Base-by-base conservation (phyloP, 2,329 filamentous ascomycete genomes). In the Sclerotinia borealis region DNA sequence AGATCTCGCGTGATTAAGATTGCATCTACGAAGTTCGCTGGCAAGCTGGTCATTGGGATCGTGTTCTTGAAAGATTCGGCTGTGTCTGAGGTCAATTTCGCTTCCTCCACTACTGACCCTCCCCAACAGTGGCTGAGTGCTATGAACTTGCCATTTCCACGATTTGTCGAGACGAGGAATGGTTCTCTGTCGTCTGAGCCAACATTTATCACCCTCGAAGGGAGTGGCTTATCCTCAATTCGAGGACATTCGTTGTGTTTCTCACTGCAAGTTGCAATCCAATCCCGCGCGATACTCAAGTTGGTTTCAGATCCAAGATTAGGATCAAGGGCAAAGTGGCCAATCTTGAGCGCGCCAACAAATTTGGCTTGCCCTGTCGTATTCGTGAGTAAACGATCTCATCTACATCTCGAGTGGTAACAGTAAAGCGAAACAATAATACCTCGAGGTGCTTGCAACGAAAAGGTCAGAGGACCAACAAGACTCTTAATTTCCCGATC, bases 171-270 rank as follows among this genome's bases (percentile, higher is more conserved):
- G 0, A 59, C 1, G 0, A 69, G 15, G n/a, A 49, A 50, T 4
- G 65, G 67, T 11, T 67, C 59, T 15, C 27, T 2, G 6, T 3
- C 15, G 1, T 64, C 58, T 0, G 64, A 59, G 1, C 68, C 68
- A 27, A 69, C 65, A 61, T 69, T 43, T 5, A 68, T 58, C 0
- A 69, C 59, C 45, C 68, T 54, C 15, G 63, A 54, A 1, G 68
- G 68, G 7, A 69, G 37, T 2, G 25, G 19, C 5, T n/a, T 50
- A 15, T 64, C 27, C 3, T 51, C n/a, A 3, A 48, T 3, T 11
- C 11, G 6, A 2, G 29, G 31, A 39, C 66, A 68, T 27, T 52
- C 11, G 1, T 34, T 4, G 31, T 68, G 66, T 7, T 4, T 43
- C 2, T 34, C 29, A 15, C 15, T 5, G 29, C 66, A 68, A 0